A percentile compares a stretch with the other conserved stretches of the same genome.
These are phyloP conservation scores for Prunus campanulata DNA, from an alignment of 306 rosid genomes.

Conservation along the genomic window DNA sequence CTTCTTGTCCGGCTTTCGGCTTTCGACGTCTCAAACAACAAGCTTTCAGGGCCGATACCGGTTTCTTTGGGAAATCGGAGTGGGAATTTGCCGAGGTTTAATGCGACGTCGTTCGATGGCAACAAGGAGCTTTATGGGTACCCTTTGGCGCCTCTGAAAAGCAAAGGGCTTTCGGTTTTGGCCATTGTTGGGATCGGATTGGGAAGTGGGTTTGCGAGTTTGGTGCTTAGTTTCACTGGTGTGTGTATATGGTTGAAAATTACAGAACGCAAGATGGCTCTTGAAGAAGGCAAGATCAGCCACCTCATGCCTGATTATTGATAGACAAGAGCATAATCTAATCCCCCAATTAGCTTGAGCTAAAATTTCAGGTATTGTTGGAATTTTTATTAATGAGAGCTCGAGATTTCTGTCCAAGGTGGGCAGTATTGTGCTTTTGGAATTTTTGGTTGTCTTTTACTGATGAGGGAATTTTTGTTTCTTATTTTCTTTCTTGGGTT, in stretches of 20 bases:
- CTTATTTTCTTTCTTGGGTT: not conserved
- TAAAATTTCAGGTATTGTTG: constrained; percentile 36
- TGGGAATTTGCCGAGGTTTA: constrained; percentile 67
- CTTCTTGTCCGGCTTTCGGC: constrained; percentile 70
- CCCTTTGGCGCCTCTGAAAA: constrained; percentile 64
- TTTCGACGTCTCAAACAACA: constrained; percentile 81
- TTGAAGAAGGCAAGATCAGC: constrained; percentile 76
- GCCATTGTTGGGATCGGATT: constrained; percentile 94
- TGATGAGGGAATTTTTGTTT: constrained; percentile 19
- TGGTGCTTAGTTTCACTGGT: constrained; percentile 82
- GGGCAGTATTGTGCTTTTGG: constrained; percentile 14
- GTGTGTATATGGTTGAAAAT: constrained; percentile 92
- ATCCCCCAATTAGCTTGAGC: not conserved
- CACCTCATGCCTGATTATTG: constrained; percentile 94
- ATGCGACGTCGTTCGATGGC: constrained; percentile 64
- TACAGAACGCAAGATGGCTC: constrained; percentile 69
- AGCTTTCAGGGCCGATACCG: constrained; percentile 80
- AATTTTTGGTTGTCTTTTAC: constrained; percentile 40
- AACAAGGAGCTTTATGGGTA: constrained; percentile 92
- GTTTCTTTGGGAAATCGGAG: constrained; percentile 56
- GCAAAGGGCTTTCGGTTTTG: constrained; percentile 64
- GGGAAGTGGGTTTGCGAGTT: constrained; percentile 86
- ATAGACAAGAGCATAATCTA: not conserved
- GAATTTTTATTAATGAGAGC: constrained; percentile 20
- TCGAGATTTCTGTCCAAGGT: constrained; percentile 29